A percentile compares a stretch with the other conserved stretches of the same genome.
Conservation (phyloP, 202 grass and related monocot species). For the Miscanthus sacchariflorus region DNA sequence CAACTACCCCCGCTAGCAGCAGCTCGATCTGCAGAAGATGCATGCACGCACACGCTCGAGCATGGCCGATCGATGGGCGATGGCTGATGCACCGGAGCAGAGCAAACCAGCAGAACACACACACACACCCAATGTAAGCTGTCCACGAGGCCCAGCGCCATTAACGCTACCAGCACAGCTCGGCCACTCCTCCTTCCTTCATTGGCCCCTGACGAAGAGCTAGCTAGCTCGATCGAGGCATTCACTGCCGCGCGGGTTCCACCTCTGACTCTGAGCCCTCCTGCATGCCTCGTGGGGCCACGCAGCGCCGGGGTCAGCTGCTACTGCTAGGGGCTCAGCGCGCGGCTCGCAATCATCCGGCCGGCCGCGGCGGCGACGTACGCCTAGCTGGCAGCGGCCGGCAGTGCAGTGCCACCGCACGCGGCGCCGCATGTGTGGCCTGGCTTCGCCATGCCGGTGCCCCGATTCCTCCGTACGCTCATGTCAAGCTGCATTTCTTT, state of each 20-base stretch:
- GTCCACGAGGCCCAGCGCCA: not conserved
- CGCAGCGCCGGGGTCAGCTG: no score
- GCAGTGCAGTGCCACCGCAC: not conserved
- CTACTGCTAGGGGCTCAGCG: no score
- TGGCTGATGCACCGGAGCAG: no score
- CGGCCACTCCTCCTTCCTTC: not conserved
- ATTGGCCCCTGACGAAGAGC: not conserved
- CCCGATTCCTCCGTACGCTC: not conserved
- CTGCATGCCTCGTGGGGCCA: no score
- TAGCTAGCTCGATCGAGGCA: not conserved
- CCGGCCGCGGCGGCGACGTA: not conserved
- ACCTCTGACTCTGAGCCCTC: no score
- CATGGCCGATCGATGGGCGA: no score
- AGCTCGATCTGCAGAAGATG: not conserved
- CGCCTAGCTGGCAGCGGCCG: slow-evolving; percentile 2
- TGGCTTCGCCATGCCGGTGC: slow-evolving; percentile 20
- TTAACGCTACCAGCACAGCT: not conserved
- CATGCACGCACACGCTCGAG: not conserved
- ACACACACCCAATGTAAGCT: no score
- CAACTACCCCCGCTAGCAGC: not conserved
- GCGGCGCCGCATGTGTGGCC: slow-evolving; percentile 20
- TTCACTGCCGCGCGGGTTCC: not conserved
- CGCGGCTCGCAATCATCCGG: not conserved
- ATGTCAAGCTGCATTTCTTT: not conserved
- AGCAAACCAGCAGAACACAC: not conserved